These are phyloP conservation scores for Globisporangium middletonii DNA, from an alignment of 352 stramenopile genomes.

Conservation along the genomic window DNA sequence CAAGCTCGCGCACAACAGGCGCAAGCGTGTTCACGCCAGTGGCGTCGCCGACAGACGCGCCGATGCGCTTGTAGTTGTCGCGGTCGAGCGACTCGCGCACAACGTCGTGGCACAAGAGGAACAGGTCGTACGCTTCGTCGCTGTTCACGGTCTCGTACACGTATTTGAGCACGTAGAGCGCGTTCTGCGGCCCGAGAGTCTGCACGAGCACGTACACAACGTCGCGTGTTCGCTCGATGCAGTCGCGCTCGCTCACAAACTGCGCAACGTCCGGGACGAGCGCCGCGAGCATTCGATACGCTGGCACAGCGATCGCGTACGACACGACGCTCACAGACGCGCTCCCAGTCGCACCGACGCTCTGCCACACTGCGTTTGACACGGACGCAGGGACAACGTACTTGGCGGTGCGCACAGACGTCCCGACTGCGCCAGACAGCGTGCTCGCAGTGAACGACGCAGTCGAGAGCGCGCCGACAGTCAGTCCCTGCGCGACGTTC, in stretches of 20 bases:
- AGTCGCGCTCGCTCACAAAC: conserved; percentile 51
- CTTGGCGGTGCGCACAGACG: conserved; percentile 40
- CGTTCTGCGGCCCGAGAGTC: conserved; percentile 62
- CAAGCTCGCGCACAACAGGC: conserved; percentile 39
- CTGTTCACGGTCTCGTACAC: conserved; percentile 72
- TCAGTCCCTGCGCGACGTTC: conserved; percentile 44
- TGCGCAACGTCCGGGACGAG: conserved; percentile 37
- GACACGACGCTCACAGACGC: conserved; percentile 50
- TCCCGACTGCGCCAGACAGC: conserved; percentile 42
- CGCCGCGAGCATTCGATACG: conserved; percentile 50
- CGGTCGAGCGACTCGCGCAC: conserved; percentile 48
- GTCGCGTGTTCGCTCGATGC: conserved; percentile 38
- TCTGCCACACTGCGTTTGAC: conserved; percentile 55
- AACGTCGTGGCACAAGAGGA: conserved; percentile 61
- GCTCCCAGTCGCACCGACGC: conserved; percentile 54
- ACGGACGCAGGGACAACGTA: conserved; percentile 57
- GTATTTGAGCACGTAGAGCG: conserved; percentile 65
- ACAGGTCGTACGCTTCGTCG: conserved; percentile 60
- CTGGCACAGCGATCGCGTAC: conserved; percentile 60
- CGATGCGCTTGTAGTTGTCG: conserved; percentile 55
- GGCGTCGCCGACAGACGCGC: conserved; percentile 29
- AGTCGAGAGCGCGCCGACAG: conserved; percentile 43
- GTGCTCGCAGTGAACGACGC: conserved; percentile 45
- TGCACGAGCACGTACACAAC: conserved; percentile 47
- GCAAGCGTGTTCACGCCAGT: conserved; percentile 38